Conservation (phyloP, 163 green algal genomes). For the Prototheca wickerhamii region DNA sequence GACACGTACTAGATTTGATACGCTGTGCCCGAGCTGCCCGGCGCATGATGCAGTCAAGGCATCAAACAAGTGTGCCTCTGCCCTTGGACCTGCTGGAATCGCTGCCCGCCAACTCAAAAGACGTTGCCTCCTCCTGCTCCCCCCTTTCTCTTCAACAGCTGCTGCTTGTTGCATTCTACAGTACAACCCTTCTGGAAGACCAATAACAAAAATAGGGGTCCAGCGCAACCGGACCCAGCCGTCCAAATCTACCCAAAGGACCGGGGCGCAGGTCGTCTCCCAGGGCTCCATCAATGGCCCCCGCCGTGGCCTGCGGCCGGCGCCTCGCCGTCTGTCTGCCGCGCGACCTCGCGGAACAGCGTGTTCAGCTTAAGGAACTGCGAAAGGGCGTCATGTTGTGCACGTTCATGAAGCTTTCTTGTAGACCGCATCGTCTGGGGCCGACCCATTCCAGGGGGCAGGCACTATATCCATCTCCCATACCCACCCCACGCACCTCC, state of each 20-base stretch:
- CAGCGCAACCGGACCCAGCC: too few species aligned
- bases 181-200: neutral
- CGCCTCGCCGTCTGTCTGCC: neutral
- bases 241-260: too few species aligned
- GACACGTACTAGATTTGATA: constrained; percentile 21
- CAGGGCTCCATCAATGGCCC: neutral
- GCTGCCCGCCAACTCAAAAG: too few species aligned
- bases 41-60: too few species aligned
- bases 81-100: too few species aligned
- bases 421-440: neutral
- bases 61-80: too few species aligned
- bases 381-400: neutral
- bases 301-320: neutral
- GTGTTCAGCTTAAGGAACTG: constrained; percentile 32
- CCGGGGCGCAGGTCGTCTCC: too few species aligned
- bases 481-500: constrained; percentile 44
- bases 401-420: neutral
- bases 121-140: too few species aligned
- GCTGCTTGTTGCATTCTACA: neutral
- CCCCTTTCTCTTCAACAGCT: too few species aligned
- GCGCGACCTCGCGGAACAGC: constrained; percentile 19
- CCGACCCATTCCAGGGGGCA: too few species aligned
- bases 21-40: too few species aligned
- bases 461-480: neutral
- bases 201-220: too few species aligned